phyloP scores from a whole-genome alignment of 768 basidiomycete species.

The Termitomyces sp. region DNA sequence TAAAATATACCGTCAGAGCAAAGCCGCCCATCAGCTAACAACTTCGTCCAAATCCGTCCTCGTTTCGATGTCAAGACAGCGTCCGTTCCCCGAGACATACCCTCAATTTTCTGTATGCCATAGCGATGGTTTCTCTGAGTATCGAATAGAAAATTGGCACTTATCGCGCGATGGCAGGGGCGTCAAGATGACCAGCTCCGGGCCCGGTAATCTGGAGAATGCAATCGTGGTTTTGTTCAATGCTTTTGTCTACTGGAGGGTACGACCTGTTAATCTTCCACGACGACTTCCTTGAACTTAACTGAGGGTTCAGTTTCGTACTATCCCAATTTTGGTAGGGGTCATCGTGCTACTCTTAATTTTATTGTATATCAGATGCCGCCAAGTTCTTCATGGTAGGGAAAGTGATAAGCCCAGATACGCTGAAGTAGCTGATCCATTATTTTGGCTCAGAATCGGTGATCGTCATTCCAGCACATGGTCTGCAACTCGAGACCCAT shows the following conservation, averaged over 20 bases:
- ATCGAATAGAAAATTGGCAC: constrained; percentile 52
- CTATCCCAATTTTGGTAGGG: not conserved
- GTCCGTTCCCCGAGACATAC: constrained; percentile 13
- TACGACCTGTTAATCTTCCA: not conserved
- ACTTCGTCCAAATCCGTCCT: not conserved
- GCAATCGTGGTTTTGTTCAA: constrained; percentile 27
- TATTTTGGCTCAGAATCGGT: constrained; percentile 53
- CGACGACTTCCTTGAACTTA: not conserved
- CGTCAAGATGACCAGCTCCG: constrained; percentile 23
- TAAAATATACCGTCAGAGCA: too few species aligned
- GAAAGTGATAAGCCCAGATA: not conserved
- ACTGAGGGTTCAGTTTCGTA: not conserved
- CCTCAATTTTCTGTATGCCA: constrained; percentile 51
- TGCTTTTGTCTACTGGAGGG: constrained; percentile 20
- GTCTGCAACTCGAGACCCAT: constrained; percentile 72
- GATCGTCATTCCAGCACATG: constrained; percentile 58
- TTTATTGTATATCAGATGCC: constrained; percentile 4
- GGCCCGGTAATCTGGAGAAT: constrained; percentile 16
- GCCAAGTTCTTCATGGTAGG: constrained; percentile 10
- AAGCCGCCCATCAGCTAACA: too few species aligned
- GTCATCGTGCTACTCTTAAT: constrained; percentile 17
- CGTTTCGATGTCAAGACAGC: not conserved
- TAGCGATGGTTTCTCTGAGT: constrained; percentile 49
- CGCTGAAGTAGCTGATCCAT: not conserved
- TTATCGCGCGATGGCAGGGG: constrained; percentile 37